phyloP scores from a whole-genome alignment of 1,284 basidiomycete genomes.

The Rhodotorula mucilaginosa region DNA sequence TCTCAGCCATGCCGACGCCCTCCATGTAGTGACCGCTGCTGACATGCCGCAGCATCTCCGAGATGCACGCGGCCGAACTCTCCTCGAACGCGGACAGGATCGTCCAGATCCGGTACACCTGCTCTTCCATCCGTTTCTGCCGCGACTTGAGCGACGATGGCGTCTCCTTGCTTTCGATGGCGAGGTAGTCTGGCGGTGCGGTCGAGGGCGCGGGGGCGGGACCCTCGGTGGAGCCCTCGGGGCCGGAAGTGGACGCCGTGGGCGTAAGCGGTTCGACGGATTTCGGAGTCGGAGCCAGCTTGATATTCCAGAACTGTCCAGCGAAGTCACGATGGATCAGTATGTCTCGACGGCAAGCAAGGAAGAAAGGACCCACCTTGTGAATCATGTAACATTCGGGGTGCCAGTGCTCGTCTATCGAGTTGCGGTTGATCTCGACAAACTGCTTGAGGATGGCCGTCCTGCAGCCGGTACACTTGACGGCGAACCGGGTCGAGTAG shows the following conservation, averaged over 20 bases:
- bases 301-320: conserved; percentile 94
- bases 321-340: background rate
- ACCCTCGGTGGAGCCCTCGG: conserved; percentile 46
- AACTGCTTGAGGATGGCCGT: conserved; percentile 99
- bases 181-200: conserved; percentile 36
- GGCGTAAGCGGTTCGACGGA: conserved; percentile 19
- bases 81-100: conserved; percentile 98
- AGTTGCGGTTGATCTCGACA: conserved; percentile 98
- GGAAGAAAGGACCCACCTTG: conserved; percentile 61
- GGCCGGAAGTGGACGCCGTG: background rate
- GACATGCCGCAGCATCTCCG: conserved; percentile 96
- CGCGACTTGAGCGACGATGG: conserved; percentile 82
- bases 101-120: conserved; percentile 99
- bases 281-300: conserved; percentile 63
- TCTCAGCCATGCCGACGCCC: conserved; percentile 96
- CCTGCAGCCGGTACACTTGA: conserved; percentile 95
- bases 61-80: conserved; percentile 97
- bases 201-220: conserved; percentile 9
- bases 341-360: background rate
- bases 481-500: conserved; percentile 96
- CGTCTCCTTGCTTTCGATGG: conserved; percentile 72
- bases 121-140: conserved; percentile 92
- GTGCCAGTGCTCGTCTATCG: conserved; percentile 99
- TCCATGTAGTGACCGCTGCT: conserved; percentile 94
- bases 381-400: conserved; percentile 99